Evolutionary conservation across 2,329 filamentous ascomycete genomes (phyloP).

Genomic region (Monilinia vaccinii-corymbosi): DNA sequence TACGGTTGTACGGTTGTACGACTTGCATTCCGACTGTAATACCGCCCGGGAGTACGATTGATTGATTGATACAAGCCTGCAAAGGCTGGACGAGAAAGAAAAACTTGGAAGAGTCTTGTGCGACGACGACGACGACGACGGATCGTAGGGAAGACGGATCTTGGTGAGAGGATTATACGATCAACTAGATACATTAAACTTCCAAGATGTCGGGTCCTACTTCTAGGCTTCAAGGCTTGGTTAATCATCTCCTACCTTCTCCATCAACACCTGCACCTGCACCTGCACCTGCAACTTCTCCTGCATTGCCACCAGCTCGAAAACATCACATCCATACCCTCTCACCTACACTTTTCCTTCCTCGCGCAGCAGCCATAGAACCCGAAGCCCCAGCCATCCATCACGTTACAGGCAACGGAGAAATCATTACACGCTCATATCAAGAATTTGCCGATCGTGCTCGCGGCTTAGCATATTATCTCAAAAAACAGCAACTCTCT

Average conservation of each 20-base stretch:
- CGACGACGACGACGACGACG: too few species aligned
- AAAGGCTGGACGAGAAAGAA: too few species aligned
- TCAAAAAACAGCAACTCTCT: slow-evolving; percentile 63
- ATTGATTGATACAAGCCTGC: too few species aligned
- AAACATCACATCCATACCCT: slow-evolving; percentile 57
- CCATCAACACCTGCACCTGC: slow-evolving; percentile 19
- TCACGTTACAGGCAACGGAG: slow-evolving; percentile 72
- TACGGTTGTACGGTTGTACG: too few species aligned
- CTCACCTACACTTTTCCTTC: slow-evolving; percentile 79
- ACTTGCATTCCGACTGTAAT: too few species aligned
- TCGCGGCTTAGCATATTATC: slow-evolving; percentile 77
- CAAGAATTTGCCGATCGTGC: slow-evolving; percentile 76
- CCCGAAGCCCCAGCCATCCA: slow-evolving; percentile 77
- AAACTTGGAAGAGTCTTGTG: too few species aligned
- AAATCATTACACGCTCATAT: slow-evolving; percentile 68
- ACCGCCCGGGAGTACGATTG: too few species aligned
- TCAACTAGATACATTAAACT: too few species aligned
- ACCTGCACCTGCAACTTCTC: too few species aligned
- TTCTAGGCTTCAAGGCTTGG: slow-evolving; percentile 48
- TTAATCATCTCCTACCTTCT: slow-evolving; percentile 44
- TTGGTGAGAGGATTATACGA: too few species aligned
- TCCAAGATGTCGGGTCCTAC: slow-evolving; percentile 54
- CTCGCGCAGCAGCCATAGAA: slow-evolving; percentile 79
- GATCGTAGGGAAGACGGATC: too few species aligned
- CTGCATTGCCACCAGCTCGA: slow-evolving; percentile 10